A percentile compares a stretch with the other conserved stretches of the same genome.
Evolutionary conservation across 805 yeast species (phyloP).

Genomic region (Jamesozyma lodderae): DNA sequence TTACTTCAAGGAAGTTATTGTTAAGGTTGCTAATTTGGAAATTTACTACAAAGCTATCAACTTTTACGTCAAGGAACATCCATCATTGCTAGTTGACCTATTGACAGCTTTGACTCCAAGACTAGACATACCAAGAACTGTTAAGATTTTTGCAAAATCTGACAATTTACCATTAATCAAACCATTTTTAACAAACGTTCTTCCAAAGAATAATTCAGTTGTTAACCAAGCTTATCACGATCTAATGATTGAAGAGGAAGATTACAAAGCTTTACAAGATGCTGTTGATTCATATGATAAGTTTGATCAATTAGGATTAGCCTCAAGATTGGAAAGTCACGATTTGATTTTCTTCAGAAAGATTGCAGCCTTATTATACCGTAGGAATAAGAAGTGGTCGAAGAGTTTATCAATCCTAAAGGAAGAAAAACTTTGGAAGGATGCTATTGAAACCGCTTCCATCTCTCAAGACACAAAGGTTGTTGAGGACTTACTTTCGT

Average conservation of each 20-base stretch:
- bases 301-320: conserved; percentile 86
- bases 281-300: conserved; percentile 85
- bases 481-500: conserved; percentile 79
- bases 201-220: conserved; percentile 79
- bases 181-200: conserved; percentile 86
- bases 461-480: conserved; percentile 68
- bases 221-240: conserved; percentile 96
- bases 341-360: conserved; percentile 87
- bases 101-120: conserved; percentile 78
- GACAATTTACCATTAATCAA: conserved; percentile 94
- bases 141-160: conserved; percentile 85
- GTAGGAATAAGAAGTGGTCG: conserved; percentile 88
- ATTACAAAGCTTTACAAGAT: conserved; percentile 77
- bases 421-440: conserved; percentile 89
- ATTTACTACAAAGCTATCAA: conserved; percentile 95
- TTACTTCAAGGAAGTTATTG: conserved; percentile 88
- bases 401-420: conserved; percentile 84
- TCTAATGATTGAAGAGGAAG: conserved; percentile 91
- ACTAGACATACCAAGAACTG: conserved; percentile 89
- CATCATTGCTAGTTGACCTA: conserved; percentile 80
- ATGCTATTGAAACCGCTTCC: conserved; percentile 87
- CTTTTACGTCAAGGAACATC: conserved; percentile 88
- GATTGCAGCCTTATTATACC: conserved; percentile 87
- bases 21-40: conserved; percentile 91
- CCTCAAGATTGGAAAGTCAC: conserved; percentile 87